Base-by-base conservation (phyloP, 169 alveolate species). In the Cyclospora cayetanensis region DNA sequence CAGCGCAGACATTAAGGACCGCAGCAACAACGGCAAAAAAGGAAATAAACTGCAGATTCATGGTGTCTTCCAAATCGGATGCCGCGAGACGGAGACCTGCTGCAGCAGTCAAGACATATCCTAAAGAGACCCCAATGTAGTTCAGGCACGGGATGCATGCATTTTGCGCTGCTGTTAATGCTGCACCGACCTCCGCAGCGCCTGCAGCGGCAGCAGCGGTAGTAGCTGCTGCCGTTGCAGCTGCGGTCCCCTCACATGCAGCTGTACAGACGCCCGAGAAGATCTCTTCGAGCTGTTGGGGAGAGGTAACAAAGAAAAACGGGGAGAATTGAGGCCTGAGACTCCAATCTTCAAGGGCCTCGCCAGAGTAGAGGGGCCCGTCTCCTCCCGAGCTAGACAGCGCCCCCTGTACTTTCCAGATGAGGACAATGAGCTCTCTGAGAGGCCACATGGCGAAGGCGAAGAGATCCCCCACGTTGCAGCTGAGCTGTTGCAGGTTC, bases 11-110 rank as follows among this genome's bases (percentile, higher is more conserved):
- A 53, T 82, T 66, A n/a, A 82, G n/a, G 41, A 55, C 76, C 31
- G 92, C 92, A 41, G 92, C 92, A 66, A 85, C 53, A 50, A 85
- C 77, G 37, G 92, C 92, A 20, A 76, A 76, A 31, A 85, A 85
- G 29, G 92, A 85, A 7, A 85, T 34, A 65, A 85, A 85, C 41
- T 85, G 92, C 37, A 85, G 83, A 0, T 43, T 37, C 92, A 66
- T 42, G 22, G 76, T 85, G 74, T 85, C 92, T 31, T 85, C 84
- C 4, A 85, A 72, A 85, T 85, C 92, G 11, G 92, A 37, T 1
- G 84, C 92, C n/a, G 92, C 92, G n/a, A 85, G 55, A 7, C 77
- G 83, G 22, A 85, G 74, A 4, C 92, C 76, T 1, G 53, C 77
- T 1, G 65, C 92, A 2, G 92, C 92, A 25, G 92, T 85, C 15